These are phyloP conservation scores for Pseudogymnoascus sp. DNA, from an alignment of 2,329 filamentous ascomycete genomes.

Conservation along the genomic window DNA sequence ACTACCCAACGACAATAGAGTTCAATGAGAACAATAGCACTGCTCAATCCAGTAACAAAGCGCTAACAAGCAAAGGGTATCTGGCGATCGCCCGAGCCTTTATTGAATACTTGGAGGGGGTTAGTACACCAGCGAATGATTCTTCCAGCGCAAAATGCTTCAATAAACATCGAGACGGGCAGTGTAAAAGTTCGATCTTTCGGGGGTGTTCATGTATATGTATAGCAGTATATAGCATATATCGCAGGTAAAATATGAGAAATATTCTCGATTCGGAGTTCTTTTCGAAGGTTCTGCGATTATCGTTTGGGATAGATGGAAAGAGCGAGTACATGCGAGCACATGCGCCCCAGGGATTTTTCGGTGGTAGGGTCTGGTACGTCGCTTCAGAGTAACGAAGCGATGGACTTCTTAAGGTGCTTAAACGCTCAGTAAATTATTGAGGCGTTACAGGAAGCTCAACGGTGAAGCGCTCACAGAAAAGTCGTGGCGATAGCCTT, in stretches of 20 bases:
- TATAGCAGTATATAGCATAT: not conserved
- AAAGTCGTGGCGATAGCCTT: constrained; percentile 3
- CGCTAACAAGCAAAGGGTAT: not conserved
- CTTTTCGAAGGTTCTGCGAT: constrained; percentile 5
- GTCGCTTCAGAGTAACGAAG: not conserved
- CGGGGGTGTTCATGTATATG: not conserved
- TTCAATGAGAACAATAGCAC: not conserved
- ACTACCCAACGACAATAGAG: not conserved
- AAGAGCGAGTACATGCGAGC: not conserved
- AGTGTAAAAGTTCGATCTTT: not conserved
- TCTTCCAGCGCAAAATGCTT: constrained; percentile 1
- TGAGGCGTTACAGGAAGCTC: not conserved
- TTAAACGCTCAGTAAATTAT: not conserved
- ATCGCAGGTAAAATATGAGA: not conserved
- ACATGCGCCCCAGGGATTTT: not conserved
- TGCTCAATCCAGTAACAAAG: not conserved
- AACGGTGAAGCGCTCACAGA: not conserved
- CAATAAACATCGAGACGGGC: constrained; percentile 8
- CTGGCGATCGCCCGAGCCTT: not conserved
- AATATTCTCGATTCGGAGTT: not conserved
- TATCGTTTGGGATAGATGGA: not conserved
- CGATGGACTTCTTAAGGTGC: not conserved
- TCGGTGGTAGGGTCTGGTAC: not conserved
- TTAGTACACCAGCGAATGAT: not conserved
- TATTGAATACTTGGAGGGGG: not conserved